phyloP scores from a whole-genome alignment of 2,329 filamentous ascomycete genomes.

The Cryoendolithus antarcticus region DNA sequence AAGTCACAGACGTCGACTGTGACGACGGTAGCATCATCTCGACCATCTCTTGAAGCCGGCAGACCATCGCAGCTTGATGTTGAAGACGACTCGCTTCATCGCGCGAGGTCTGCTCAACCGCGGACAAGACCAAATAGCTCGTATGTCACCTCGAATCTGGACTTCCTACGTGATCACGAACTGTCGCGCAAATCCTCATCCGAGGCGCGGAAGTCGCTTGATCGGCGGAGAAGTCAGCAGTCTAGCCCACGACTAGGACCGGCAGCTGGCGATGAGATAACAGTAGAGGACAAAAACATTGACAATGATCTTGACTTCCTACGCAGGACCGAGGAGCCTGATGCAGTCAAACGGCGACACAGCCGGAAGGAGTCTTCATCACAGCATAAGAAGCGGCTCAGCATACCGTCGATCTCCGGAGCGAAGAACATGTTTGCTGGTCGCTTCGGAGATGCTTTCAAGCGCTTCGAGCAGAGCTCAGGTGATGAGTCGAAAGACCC shows the following conservation, averaged over 20 bases:
- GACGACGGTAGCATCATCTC: constrained; percentile 41
- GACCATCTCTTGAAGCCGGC: constrained; percentile 60
- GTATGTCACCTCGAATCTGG: constrained; percentile 69
- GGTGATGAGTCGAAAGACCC: constrained; percentile 5
- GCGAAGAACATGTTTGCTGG: constrained; percentile 66
- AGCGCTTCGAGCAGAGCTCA: constrained; percentile 56
- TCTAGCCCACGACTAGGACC: constrained; percentile 4
- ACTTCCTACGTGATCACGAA: constrained; percentile 70
- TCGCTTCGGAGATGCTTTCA: constrained; percentile 87
- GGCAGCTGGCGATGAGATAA: constrained; percentile 23
- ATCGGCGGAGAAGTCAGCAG: constrained; percentile 3
- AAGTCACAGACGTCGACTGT: constrained; percentile 37
- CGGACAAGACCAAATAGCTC: constrained; percentile 68
- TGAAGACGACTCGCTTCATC: constrained; percentile 40
- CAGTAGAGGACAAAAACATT: constrained; percentile 50
- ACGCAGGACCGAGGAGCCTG: constrained; percentile 56
- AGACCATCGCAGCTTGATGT: constrained; percentile 53
- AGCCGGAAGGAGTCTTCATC: constrained; percentile 38
- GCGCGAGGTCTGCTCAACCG: constrained; percentile 52
- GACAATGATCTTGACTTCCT: constrained; percentile 74
- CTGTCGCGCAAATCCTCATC: constrained; percentile 29
- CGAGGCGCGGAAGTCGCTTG: constrained; percentile 2
- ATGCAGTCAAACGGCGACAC: constrained; percentile 38
- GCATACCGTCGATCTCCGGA: constrained; percentile 47
- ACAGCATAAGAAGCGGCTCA: constrained; percentile 58